A percentile compares a stretch with the other conserved stretches of the same genome.
phyloP scores from a whole-genome alignment of 1,139 yeast species.

The Protomyces gravidus region DNA sequence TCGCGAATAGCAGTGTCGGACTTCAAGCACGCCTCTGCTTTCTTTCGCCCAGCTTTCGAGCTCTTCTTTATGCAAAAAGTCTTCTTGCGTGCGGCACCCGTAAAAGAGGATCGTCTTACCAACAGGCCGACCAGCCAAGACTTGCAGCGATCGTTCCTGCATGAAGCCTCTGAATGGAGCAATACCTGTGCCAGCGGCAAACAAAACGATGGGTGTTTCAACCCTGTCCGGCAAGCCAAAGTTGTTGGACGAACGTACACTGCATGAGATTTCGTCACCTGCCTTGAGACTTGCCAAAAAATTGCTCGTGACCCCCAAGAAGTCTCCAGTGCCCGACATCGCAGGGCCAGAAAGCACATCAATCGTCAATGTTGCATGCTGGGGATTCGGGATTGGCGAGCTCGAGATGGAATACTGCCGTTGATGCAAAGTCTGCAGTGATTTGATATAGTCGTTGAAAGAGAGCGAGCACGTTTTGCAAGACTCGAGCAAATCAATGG shows the following conservation, averaged over 20 bases:
- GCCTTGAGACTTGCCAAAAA: constrained; percentile 16
- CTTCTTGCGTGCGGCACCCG: constrained; percentile 66
- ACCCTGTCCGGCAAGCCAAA: constrained; percentile 19
- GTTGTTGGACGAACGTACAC: constrained; percentile 20
- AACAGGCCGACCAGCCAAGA: constrained; percentile 50
- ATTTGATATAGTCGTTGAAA: constrained; percentile 17
- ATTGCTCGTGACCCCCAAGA: constrained; percentile 23
- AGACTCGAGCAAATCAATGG: constrained; percentile 24
- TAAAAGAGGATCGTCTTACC: constrained; percentile 77
- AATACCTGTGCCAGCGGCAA: constrained; percentile 61
- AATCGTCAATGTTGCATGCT: constrained; percentile 16
- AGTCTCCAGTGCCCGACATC: constrained; percentile 10
- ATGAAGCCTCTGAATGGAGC: constrained; percentile 96
- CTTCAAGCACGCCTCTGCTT: constrained; percentile 1
- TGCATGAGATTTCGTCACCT: constrained; percentile 24
- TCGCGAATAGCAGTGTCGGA: constrained; percentile 13
- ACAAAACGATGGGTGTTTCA: constrained; percentile 23
- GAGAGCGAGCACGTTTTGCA: constrained; percentile 14
- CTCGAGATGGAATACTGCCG: constrained; percentile 27
- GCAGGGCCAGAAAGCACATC: constrained; percentile 18
- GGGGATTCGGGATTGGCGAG: constrained; percentile 23
- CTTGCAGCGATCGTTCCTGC: constrained; percentile 68
- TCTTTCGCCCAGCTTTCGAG: constrained; percentile 28
- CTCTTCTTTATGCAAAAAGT: constrained; percentile 33
- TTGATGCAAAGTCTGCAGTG: constrained; percentile 17